A percentile compares a stretch with the other conserved stretches of the same genome.
phyloP scores from a whole-genome alignment of 2,329 filamentous ascomycete genomes.

The Colletotrichum sidae region DNA sequence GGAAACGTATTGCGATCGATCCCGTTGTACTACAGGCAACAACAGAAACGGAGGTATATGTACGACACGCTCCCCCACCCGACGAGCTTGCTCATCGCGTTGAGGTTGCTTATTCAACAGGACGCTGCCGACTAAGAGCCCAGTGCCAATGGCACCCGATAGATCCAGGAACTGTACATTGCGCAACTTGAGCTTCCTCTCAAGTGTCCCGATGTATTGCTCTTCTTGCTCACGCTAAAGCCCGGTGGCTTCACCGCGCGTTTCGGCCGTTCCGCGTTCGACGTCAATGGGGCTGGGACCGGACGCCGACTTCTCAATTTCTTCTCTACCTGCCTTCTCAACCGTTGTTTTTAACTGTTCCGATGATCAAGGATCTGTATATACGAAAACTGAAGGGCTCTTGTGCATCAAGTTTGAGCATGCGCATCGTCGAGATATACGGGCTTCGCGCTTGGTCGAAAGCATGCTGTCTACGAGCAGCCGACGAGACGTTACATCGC shows the following conservation, averaged over 20 bases:
- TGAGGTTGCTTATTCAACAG: constrained; percentile 63
- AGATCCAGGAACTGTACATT: constrained; percentile 57
- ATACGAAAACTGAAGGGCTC: no score
- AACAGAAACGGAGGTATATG: constrained; percentile 77
- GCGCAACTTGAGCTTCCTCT: constrained; percentile 53
- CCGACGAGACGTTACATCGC: no score
- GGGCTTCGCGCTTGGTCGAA: no score
- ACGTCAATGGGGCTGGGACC: not conserved
- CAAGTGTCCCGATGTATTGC: constrained; percentile 49
- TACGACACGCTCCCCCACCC: constrained; percentile 76
- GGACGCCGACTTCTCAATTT: no score
- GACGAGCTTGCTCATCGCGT: constrained; percentile 77
- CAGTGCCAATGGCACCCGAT: constrained; percentile 56
- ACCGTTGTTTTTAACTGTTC: no score
- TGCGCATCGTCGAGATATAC: no score
- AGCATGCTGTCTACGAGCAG: no score
- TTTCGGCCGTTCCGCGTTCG: not conserved
- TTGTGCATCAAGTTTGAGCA: no score
- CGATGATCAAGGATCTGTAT: no score
- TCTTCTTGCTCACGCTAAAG: constrained; percentile 39
- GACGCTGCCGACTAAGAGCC: constrained; percentile 52
- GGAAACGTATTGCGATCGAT: constrained; percentile 73
- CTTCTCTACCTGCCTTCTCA: no score
- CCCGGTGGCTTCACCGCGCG: not conserved
- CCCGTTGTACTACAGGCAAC: constrained; percentile 73